A percentile compares a stretch with the other conserved stretches of the same genome.
Conservation (phyloP, 495 filamentous ascomycete species). For the Margaritispora aquatica region DNA sequence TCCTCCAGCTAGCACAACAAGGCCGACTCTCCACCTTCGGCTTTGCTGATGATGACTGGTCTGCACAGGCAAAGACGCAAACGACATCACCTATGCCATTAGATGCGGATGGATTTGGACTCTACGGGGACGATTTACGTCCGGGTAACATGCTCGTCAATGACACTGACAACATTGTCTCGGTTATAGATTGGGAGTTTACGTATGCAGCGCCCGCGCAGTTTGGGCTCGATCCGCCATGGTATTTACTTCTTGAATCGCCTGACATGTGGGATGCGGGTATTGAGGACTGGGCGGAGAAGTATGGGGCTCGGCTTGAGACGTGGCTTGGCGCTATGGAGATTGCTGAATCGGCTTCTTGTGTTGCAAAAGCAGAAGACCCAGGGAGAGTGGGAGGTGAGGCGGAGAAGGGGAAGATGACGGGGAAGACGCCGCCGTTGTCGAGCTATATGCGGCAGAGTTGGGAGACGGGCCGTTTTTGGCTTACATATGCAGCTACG, state of each 20-base stretch:
- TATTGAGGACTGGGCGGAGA: conserved; percentile 24
- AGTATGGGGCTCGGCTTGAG: conserved; percentile 20
- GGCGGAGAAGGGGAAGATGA: not conserved
- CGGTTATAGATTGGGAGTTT: conserved; percentile 34
- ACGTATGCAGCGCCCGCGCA: conserved; percentile 33
- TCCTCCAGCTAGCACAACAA: conserved; percentile 26
- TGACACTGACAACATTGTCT: not conserved
- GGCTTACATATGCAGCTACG: conserved; percentile 26
- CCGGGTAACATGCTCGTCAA: conserved; percentile 23
- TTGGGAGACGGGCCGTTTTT: conserved; percentile 27
- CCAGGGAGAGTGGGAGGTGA: no score
- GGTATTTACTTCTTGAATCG: conserved; percentile 36
- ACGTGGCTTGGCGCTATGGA: conserved; percentile 26
- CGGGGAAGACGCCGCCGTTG: not conserved
- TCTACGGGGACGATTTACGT: conserved; percentile 25
- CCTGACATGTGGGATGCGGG: conserved; percentile 32
- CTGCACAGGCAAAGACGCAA: conserved; percentile 11
- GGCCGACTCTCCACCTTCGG: conserved; percentile 21
- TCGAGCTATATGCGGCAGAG: conserved; percentile 25
- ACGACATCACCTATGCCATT: not conserved
- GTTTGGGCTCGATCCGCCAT: conserved; percentile 33
- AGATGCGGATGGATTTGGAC: not conserved
- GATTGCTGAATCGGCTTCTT: conserved; percentile 25
- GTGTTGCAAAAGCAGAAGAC: no score
- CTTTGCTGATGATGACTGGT: conserved; percentile 27